Evolutionary conservation across 2,329 filamentous ascomycete genomes (phyloP).

Genomic region (Penicillium sp.): DNA sequence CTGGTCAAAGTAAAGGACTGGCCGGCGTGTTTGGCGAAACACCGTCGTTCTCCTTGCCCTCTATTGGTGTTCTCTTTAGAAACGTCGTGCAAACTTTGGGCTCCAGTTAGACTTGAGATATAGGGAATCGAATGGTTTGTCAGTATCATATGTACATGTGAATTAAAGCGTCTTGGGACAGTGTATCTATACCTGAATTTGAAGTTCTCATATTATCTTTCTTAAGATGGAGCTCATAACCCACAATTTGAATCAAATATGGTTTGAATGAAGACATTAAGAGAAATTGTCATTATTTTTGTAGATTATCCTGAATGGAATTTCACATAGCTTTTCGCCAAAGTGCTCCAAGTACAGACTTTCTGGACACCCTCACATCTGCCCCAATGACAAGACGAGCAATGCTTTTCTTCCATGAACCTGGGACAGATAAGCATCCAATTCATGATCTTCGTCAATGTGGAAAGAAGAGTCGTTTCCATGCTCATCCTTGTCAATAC

Average conservation of each 20-base stretch:
- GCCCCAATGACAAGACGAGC: conserved; percentile 48
- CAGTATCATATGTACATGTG: conserved; percentile 3
- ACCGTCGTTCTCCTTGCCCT: conserved; percentile 40
- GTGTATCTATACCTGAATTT: conserved; percentile 13
- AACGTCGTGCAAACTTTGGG: conserved; percentile 37
- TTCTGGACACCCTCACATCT: conserved; percentile 15
- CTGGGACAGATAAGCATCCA: conserved; percentile 69
- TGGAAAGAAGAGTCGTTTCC: conserved; percentile 62
- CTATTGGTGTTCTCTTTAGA: conserved; percentile 38
- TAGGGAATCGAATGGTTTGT: neutral
- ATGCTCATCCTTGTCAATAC: conserved; percentile 60
- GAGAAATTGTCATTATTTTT: neutral
- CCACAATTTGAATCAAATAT: neutral
- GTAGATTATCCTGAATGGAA: neutral
- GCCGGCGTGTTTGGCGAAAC: conserved; percentile 39
- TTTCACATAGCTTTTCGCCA: neutral
- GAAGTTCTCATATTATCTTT: neutral
- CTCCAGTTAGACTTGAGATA: conserved; percentile 12
- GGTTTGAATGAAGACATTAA: neutral
- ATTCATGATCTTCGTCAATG: conserved; percentile 69
- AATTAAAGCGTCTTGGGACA: conserved; percentile 16
- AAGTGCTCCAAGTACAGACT: neutral
- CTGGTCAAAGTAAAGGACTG: conserved; percentile 27
- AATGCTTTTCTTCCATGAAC: conserved; percentile 56
- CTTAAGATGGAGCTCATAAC: too few relatives aligned